Evolutionary conservation across 2,329 filamentous ascomycete genomes (phyloP), one percentile per base, ranked within the genome.

Genomic region (Cylindrodendrum hubeiense): DNA sequence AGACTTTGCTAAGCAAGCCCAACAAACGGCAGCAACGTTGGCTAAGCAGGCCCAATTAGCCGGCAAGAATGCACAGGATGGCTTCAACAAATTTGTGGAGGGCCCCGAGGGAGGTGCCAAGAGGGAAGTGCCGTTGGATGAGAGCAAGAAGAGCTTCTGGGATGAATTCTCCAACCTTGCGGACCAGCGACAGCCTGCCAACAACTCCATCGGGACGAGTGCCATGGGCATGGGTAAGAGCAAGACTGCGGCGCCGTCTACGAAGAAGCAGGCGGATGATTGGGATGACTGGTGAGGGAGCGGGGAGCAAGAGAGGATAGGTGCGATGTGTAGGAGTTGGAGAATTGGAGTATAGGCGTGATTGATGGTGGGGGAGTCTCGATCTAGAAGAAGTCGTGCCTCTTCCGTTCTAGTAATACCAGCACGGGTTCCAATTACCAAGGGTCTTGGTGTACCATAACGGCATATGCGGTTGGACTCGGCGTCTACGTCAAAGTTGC

Each of bases 51-150:
- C 92, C 75, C 84, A 90, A 88, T 75, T 89, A 83, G 91, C 92
- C 15, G 91, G 92, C 28, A 90, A 89, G 75, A 90, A 85, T 57
- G 93, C 95, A 0, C 91, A 93, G 59, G 92, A 96, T 8, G 88
- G 90, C 43, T 91, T 98, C 82, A 93, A 86, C 77, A 90, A 91
- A 55, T 98, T 98, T 74, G 94, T 98, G 56, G 96, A 98, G 77
- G 93, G 92, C 3, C 86, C 87, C 17, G 82, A 85, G 1, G 12
- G 41, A 22, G 75, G 81, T 46, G 73, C 74, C 58, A 67, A 71
- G 64, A 75, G 81, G 61, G 76, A 79, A 61, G 81, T 76, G 58
- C 82, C 79, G 60, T 74, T 89, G 55, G 85, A 90, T 74, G 85
- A 84, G 86, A 91, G 79, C 87, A 92, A 91, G 80, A 91, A 91